These are phyloP conservation scores for Paraphysoderma sedebokerense DNA, from an alignment of 371 early-diverging fungal species.

Conservation along the genomic window DNA sequence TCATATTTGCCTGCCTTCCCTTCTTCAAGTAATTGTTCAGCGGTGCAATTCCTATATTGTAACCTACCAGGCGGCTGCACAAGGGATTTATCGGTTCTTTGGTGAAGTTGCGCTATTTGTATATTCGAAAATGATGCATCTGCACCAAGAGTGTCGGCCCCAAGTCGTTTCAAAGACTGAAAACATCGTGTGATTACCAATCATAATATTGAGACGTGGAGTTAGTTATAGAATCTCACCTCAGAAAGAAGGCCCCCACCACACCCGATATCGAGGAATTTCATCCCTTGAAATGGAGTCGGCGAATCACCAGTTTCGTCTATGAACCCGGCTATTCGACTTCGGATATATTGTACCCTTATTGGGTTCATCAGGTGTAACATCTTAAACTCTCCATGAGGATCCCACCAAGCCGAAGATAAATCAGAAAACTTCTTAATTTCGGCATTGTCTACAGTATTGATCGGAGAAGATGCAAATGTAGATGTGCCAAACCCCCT, in stretches of 20 bases:
- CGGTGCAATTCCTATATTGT: constrained; percentile 47
- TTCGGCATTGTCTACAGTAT: constrained; percentile 51
- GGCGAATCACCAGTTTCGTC: background rate
- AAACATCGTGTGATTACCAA: too few species aligned
- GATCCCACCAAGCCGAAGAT: constrained; percentile 82
- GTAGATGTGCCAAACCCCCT: too few species aligned
- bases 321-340: constrained; percentile 15
- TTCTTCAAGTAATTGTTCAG: constrained; percentile 23
- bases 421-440: constrained; percentile 61
- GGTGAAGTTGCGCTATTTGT: constrained; percentile 57
- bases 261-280: constrained; percentile 83
- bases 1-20: constrained; percentile 44
- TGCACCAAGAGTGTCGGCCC: constrained; percentile 57
- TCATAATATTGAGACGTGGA: too few species aligned
- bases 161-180: constrained; percentile 68
- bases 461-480: background rate
- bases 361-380: constrained; percentile 79
- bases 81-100: constrained; percentile 37
- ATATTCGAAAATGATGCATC: constrained; percentile 77
- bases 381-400: constrained; percentile 66
- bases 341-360: constrained; percentile 60
- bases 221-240: too few species aligned
- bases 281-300: constrained; percentile 36
- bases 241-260: constrained; percentile 85
- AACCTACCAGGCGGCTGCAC: constrained; percentile 30